These are phyloP conservation scores for Bruguiera gymnorhiza DNA, from an alignment of 345 rosid genomes.

Conservation along the genomic window DNA sequence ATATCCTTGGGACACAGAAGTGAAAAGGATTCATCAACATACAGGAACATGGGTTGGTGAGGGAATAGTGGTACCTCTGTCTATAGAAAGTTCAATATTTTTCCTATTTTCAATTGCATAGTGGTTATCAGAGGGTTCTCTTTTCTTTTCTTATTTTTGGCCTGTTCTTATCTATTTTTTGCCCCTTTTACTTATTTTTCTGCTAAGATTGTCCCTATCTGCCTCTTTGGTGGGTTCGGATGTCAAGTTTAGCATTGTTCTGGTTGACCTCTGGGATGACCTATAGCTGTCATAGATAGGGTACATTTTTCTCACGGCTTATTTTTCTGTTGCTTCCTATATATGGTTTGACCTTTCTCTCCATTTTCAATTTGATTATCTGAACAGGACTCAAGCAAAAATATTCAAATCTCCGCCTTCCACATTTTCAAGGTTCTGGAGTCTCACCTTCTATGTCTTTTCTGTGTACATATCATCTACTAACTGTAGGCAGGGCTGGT, in stretches of 20 bases:
- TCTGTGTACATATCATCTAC: background rate
- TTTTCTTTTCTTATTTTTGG: background rate
- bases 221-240: background rate
- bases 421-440: constrained; percentile 83
- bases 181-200: background rate
- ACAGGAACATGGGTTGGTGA: background rate
- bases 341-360: constrained; percentile 9
- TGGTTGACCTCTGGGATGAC: background rate
- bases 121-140: background rate
- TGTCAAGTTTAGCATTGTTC: background rate
- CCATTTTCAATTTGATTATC: constrained; percentile 8
- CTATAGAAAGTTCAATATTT: background rate
- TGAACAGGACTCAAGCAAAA: constrained; percentile 90
- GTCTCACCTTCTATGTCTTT: constrained; percentile 4
- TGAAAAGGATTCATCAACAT: background rate
- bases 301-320: no score
- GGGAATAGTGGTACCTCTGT: background rate
- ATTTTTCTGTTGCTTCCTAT: background rate
- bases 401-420: constrained; percentile 85
- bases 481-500: constrained; percentile 1
- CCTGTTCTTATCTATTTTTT: background rate
- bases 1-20: background rate
- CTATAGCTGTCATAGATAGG: no score
- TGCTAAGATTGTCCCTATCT: background rate
- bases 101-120: background rate